These are phyloP conservation scores for Kurtzmaniella fragi DNA, from an alignment of 805 yeast species.

Conservation along the genomic window DNA sequence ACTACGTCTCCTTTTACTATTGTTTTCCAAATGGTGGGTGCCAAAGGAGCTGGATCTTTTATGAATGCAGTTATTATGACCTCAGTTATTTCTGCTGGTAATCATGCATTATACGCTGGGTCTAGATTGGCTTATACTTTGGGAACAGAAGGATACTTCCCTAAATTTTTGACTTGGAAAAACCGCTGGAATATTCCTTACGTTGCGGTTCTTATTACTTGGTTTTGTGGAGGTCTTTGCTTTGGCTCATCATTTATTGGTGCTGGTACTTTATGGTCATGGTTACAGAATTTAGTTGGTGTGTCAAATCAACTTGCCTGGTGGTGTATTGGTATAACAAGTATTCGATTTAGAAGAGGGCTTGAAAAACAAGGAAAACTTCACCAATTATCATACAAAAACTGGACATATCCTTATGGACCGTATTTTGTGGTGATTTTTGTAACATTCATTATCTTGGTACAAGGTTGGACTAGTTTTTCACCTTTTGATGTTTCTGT, in stretches of 20 bases:
- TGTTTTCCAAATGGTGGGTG: conserved; percentile 39
- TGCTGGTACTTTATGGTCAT: conserved; percentile 48
- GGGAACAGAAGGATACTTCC: conserved; percentile 46
- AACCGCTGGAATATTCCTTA: conserved; percentile 45
- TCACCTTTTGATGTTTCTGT: conserved; percentile 38
- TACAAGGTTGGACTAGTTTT: conserved; percentile 51
- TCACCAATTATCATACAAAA: conserved; percentile 35
- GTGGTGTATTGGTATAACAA: conserved; percentile 45
- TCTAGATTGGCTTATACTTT: conserved; percentile 45
- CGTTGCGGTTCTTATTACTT: conserved; percentile 45
- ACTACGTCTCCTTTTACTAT: conserved; percentile 39
- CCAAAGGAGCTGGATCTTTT: conserved; percentile 36
- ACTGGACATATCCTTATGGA: conserved; percentile 51
- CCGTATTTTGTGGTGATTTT: conserved; percentile 42
- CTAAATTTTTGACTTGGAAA: conserved; percentile 35
- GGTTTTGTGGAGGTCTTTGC: conserved; percentile 52
- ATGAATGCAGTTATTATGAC: conserved; percentile 54
- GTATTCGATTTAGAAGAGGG: conserved; percentile 46
- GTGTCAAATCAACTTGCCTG: conserved; percentile 50
- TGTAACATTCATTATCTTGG: conserved; percentile 40
- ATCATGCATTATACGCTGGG: conserved; percentile 50
- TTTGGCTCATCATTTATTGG: conserved; percentile 56
- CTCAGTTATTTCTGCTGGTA: conserved; percentile 51
- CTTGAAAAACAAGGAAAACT: conserved; percentile 38
- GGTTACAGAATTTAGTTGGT: conserved; percentile 50